Base-by-base conservation (phyloP, 2,329 filamentous ascomycete genomes). In the Verticillium longisporum region DNA sequence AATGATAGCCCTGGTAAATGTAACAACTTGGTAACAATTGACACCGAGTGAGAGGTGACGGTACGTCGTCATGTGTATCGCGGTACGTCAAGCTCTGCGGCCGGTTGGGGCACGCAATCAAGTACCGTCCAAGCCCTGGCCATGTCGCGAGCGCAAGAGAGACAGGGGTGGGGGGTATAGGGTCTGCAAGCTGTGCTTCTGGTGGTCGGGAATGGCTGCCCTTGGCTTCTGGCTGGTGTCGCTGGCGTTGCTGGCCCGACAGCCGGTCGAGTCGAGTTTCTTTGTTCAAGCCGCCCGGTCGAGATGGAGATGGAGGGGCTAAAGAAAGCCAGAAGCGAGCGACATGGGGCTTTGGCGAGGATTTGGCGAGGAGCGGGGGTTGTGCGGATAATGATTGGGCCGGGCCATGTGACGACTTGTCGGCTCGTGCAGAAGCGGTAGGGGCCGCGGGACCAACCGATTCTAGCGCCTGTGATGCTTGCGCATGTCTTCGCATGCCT, bases 371-470 rank as follows among this genome's bases (percentile, higher is more conserved):
- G n/a, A 50, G 9, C 34, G 54, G 26, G 54, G 54, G 54, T 34
- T 11, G 54, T 14, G 5, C 54, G 54, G 32, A 32, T 63, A 65
- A 63, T 74, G 68, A 75, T 80, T 80, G 71, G 77, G 67, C 64
- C 18, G 57, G 57, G 60, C 61, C 61, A 63, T 79, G 78, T 81
- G 78, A 80, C 73, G 74, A 77, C 66, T 71, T 66, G 64, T 68
- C 73, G 71, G 71, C 73, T 74, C 71, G 73, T 78, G 77, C 77
- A 80, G 73, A 71, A 70, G 69, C 72, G 69, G 72, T 71, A 74
- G 77, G 76, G 73, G 72, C 75, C 73, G 74, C 75, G 76, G 79
- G 75, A 76, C 75, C 75, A 76, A 76, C 75, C 75, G 75, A 74
- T 72, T 70, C 68, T 73, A 75, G 75, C 72, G 72, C 68, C 66